These are phyloP conservation scores for Penicillium parvum DNA, from an alignment of 495 filamentous ascomycete species.

Conservation along the genomic window DNA sequence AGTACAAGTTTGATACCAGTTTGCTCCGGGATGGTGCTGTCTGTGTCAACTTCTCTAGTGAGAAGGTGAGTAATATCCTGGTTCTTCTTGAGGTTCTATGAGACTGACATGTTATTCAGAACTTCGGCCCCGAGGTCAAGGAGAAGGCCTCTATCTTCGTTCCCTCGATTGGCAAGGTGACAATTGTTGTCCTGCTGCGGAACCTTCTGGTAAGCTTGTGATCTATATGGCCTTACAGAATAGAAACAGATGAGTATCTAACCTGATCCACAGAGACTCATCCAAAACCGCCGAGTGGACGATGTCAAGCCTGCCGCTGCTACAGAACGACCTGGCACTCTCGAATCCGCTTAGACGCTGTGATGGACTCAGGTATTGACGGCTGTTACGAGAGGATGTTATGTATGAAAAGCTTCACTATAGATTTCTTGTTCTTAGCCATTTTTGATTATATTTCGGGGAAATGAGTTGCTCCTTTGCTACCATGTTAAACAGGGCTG, in stretches of 20 bases:
- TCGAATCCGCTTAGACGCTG: conserved; percentile 27
- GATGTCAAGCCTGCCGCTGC: conserved; percentile 43
- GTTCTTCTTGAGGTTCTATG: background rate
- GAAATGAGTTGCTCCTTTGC: background rate
- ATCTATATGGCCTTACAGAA: background rate
- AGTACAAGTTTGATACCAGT: conserved; percentile 81
- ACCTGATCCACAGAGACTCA: conserved; percentile 37
- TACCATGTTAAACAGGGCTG: too few relatives aligned
- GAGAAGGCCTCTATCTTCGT: conserved; percentile 96
- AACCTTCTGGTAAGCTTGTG: conserved; percentile 76
- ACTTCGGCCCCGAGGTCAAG: conserved; percentile 84
- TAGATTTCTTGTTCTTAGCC: conserved; percentile 27
- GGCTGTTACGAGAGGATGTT: conserved; percentile 9
- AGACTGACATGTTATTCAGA: conserved; percentile 41
- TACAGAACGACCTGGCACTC: conserved; percentile 41
- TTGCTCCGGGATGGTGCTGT: conserved; percentile 83
- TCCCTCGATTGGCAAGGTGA: conserved; percentile 95
- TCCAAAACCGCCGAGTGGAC: conserved; percentile 45
- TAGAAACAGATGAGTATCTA: background rate
- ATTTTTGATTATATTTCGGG: conserved; percentile 14
- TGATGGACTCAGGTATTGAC: conserved; percentile 1
- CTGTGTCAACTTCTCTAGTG: conserved; percentile 96
- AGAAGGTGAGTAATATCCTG: conserved; percentile 53
- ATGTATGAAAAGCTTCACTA: conserved; percentile 11
- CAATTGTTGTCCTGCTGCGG: conserved; percentile 82